Conservation (phyloP, 2,329 filamentous ascomycete genomes). For the Chaetothyriales sp. region DNA sequence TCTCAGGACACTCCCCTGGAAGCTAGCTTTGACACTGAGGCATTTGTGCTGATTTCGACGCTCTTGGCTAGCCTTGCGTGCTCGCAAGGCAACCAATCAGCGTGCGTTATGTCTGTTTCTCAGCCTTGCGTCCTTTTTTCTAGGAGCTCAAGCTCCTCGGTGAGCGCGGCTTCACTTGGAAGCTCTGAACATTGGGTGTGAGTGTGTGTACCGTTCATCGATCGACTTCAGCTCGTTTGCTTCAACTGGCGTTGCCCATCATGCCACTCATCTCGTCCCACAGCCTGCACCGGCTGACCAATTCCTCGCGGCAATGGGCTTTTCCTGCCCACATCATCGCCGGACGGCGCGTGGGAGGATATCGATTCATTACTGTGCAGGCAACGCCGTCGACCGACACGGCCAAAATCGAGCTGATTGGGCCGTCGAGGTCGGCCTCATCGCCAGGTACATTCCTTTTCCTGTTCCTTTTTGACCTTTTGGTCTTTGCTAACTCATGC, state of each 20-base stretch:
- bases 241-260: not conserved
- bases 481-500: slow-evolving; percentile 4
- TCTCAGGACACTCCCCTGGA: not conserved
- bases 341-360: slow-evolving; percentile 14
- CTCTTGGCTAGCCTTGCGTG: too few relatives aligned
- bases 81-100: too few relatives aligned
- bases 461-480: not conserved
- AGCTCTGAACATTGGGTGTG: too few relatives aligned
- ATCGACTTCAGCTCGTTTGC: too few relatives aligned
- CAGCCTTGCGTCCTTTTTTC: too few relatives aligned
- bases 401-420: slow-evolving; percentile 21
- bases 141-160: too few relatives aligned
- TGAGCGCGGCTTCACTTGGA: too few relatives aligned
- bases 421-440: slow-evolving; percentile 26
- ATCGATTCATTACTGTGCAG: slow-evolving; percentile 30
- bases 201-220: too few relatives aligned
- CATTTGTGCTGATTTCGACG: not conserved
- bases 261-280: slow-evolving; percentile 14
- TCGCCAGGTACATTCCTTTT: slow-evolving; percentile 25
- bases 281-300: slow-evolving; percentile 9
- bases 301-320: slow-evolving; percentile 12
- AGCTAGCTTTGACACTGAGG: not conserved
- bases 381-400: slow-evolving; percentile 27
- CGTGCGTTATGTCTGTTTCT: too few relatives aligned
- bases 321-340: slow-evolving; percentile 15